Percentiles rank a stretch among this genome's conserved stretches.
Evolutionary conservation across 805 yeast genomes (phyloP).

Genomic region (Ogataea paraovalis): DNA sequence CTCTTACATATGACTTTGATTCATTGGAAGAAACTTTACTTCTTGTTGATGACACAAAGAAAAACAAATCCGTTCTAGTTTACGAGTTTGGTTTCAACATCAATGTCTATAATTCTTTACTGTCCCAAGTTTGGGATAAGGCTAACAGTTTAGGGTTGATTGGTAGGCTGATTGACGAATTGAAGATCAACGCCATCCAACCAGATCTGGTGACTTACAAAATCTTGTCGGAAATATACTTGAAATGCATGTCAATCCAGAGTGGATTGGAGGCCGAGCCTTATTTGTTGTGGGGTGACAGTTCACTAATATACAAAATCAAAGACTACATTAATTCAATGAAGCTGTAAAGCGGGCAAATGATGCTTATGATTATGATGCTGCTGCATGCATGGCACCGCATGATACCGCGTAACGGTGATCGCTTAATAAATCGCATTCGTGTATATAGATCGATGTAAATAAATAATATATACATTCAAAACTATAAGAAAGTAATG

Average conservation of each 20-base stretch:
- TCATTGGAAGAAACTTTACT: constrained; percentile 23
- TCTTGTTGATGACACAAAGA: constrained; percentile 23
- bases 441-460: background rate
- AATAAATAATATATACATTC: too few species aligned
- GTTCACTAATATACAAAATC: constrained; percentile 23
- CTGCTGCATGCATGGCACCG: background rate
- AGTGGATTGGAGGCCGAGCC: constrained; percentile 20
- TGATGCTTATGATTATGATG: too few species aligned
- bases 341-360: constrained; percentile 2
- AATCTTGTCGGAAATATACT: constrained; percentile 23
- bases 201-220: constrained; percentile 28
- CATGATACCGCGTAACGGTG: background rate
- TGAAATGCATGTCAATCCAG: constrained; percentile 27
- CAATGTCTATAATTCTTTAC: constrained; percentile 27
- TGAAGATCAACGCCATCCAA: constrained; percentile 27
- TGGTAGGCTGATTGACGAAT: constrained; percentile 24
- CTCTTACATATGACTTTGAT: constrained; percentile 30
- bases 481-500: too few species aligned
- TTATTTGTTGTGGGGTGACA: constrained; percentile 28
- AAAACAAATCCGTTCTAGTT: constrained; percentile 26
- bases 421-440: background rate
- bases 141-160: constrained; percentile 25
- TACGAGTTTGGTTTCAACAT: constrained; percentile 30
- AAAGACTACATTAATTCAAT: constrained; percentile 17
- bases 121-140: constrained; percentile 26